Base-by-base conservation (phyloP, 2,329 filamentous ascomycete species). In the Fusarium poae region DNA sequence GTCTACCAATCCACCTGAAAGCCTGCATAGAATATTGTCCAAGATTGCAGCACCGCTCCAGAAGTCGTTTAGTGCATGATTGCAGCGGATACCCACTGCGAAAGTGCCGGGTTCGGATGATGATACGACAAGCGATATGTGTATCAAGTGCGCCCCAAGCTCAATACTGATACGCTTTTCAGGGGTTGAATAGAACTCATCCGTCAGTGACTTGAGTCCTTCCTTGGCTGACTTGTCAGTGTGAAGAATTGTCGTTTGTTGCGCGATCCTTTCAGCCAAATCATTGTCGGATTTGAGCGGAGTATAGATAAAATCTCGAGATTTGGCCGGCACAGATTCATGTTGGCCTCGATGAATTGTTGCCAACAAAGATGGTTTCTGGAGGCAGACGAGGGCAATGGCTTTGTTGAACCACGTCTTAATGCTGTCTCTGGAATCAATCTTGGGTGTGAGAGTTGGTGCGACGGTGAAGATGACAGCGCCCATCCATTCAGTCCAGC, bases 21-120 rank as follows among this genome's bases (percentile, higher is more conserved):
- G 57, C 3, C 32, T 57, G 13, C 21, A 6, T 3, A 59, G 21
- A 11, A 57, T 7, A 13, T 49, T 32, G n/a, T 49, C 18, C 3
- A 59, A 25, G 2, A 59, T 40, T 11, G 52, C 57, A 5, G 27
- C 21, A 2, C 57, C 57, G 3, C 57, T 59, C 57, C 57, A 59
- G 15, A 48, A 40, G 10, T 59, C 57, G n/a, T 59, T 59, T 2
- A 59, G 18, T 20, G 57, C 57, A 59, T 59, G 57, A 3, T 57
- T 59, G 12, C 25, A 59, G 7, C 57, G 42, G 5, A 59, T 59
- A 5, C 27, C 52, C n/a, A 59, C 34, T 2, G 42, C 34, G 23
- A 59, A 59, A 2, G 4, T 59, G 1, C 27, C 27, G 1, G 16
- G 5, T 5, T 57, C 52, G 3, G 57, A 23, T 10, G 52, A 59